phyloP scores from a whole-genome alignment of 441 rosid genomes.

The Aleurites moluccanus region DNA sequence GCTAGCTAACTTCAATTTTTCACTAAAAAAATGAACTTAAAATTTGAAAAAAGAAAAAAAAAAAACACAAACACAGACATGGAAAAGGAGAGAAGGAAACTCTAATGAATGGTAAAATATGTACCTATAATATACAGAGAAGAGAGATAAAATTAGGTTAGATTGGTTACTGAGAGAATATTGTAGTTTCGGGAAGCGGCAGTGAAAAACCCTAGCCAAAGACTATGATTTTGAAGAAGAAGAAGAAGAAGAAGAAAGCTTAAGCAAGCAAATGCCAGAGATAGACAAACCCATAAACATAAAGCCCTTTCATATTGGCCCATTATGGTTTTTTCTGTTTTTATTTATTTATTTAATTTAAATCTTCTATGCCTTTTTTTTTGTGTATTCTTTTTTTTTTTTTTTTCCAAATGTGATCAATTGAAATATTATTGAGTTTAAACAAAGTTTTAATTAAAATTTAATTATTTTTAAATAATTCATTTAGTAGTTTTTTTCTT shows the following conservation, averaged over 20 bases:
- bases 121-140: background rate
- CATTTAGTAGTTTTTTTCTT: no score
- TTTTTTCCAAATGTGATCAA: no score
- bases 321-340: no score
- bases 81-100: background rate
- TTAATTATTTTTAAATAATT: no score
- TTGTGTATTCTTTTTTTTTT: no score
- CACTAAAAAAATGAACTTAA: no score
- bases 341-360: no score
- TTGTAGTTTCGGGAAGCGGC: background rate
- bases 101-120: background rate
- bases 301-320: background rate
- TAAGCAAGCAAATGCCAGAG: background rate
- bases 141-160: background rate
- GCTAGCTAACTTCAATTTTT: background rate
- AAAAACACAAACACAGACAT: background rate
- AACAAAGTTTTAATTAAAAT: no score
- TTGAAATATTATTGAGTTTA: no score
- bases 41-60: background rate
- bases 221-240: background rate
- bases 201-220: slow-evolving; percentile 15
- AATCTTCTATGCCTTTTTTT: no score
- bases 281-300: background rate
- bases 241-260: background rate
- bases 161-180: background rate